Conservation (phyloP, 768 basidiomycete species). For the Mycena belliarum region DNA sequence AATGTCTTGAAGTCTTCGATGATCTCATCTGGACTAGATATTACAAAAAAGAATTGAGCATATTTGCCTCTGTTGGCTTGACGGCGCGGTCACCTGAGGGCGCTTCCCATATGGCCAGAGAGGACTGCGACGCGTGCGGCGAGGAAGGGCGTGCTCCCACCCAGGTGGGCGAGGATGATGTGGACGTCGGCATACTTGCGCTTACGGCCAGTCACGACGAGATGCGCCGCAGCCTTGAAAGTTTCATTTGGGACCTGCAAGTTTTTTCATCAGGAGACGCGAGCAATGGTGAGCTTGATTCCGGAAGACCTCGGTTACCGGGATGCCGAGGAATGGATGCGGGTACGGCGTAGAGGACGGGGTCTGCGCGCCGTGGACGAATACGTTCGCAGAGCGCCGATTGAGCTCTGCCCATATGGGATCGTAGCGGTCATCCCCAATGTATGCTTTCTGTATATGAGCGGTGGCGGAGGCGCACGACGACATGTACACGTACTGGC, state of each 20-base stretch:
- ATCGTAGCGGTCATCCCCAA: slow-evolving; percentile 65
- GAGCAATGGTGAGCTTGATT: too few species aligned
- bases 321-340: slow-evolving; percentile 64
- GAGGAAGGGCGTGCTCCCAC: slow-evolving; percentile 67
- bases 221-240: slow-evolving; percentile 77
- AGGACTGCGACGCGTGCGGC: slow-evolving; percentile 70
- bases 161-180: slow-evolving; percentile 73
- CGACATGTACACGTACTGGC: slow-evolving; percentile 45
- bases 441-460: slow-evolving; percentile 48
- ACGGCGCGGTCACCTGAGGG: slow-evolving; percentile 32
- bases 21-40: slow-evolving; percentile 64
- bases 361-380: slow-evolving; percentile 72
- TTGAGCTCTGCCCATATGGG: slow-evolving; percentile 73
- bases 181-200: slow-evolving; percentile 59
- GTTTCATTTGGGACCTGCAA: slow-evolving; percentile 80
- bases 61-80: neutral
- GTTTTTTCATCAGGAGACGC: neutral
- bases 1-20: slow-evolving; percentile 68
- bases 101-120: slow-evolving; percentile 69
- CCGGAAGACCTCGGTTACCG: slow-evolving; percentile 58
- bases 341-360: slow-evolving; percentile 66
- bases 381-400: slow-evolving; percentile 58
- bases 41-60: neutral
- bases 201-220: slow-evolving; percentile 71
- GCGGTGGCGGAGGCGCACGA: neutral